phyloP scores from a whole-genome alignment of 805 yeast genomes.

The Sugiyamaella chiloensis region DNA sequence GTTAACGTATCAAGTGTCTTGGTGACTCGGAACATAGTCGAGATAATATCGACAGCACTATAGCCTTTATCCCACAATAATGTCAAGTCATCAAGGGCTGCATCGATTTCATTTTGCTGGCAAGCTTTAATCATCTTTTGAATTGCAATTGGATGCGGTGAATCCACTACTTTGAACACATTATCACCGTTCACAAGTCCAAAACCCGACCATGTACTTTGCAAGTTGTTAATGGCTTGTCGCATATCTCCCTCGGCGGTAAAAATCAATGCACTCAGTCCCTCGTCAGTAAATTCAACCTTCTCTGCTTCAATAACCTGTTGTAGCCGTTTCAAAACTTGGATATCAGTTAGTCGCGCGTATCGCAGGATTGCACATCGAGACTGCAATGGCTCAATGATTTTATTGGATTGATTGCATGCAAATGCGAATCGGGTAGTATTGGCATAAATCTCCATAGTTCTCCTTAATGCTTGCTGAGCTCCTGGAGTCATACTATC shows the following conservation, averaged over 20 bases:
- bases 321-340: slow-evolving; percentile 71
- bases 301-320: slow-evolving; percentile 67
- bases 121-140: slow-evolving; percentile 58
- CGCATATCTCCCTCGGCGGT: slow-evolving; percentile 99
- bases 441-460: slow-evolving; percentile 93
- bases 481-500: slow-evolving; percentile 97
- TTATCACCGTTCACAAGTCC: slow-evolving; percentile 86
- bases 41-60: slow-evolving; percentile 86
- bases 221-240: slow-evolving; percentile 92
- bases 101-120: slow-evolving; percentile 51
- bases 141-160: slow-evolving; percentile 89
- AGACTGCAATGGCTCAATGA: slow-evolving; percentile 94
- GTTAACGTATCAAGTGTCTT: slow-evolving; percentile 63
- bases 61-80: slow-evolving; percentile 87
- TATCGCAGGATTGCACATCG: slow-evolving; percentile 93
- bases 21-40: slow-evolving; percentile 84
- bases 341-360: slow-evolving; percentile 75
- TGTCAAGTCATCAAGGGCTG: slow-evolving; percentile 59
- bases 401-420: slow-evolving; percentile 89
- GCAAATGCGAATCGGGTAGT: slow-evolving; percentile 98
- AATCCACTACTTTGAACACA: slow-evolving; percentile 92
- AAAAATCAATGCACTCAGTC: slow-evolving; percentile 86
- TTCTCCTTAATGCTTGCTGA: slow-evolving; percentile 88
- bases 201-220: slow-evolving; percentile 92
- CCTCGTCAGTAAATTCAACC: slow-evolving; percentile 81